Evolutionary conservation across 176 grass and related monocot genomes (phyloP).

Genomic region (Sorghum bicolor): DNA sequence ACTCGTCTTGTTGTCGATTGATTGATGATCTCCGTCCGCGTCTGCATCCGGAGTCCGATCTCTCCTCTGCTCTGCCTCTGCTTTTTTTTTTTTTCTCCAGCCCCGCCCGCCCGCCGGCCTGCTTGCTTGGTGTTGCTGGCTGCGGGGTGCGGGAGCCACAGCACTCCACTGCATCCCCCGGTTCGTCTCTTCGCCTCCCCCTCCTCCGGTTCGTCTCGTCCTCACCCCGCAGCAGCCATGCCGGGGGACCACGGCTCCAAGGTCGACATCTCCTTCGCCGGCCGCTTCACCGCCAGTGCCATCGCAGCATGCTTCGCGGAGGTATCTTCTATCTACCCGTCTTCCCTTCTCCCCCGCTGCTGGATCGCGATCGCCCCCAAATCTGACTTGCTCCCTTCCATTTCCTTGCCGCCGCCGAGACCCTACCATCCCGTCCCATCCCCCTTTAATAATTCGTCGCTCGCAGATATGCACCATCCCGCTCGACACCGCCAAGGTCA

Average conservation of each 20-base stretch:
- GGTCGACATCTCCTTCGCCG: conserved; percentile 78
- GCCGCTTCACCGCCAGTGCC: conserved; percentile 90
- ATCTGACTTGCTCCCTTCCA: not conserved
- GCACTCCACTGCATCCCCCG: too few species aligned
- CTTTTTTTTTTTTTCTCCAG: not conserved
- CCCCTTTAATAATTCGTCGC: not conserved
- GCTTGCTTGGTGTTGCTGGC: not conserved
- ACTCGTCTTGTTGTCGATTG: not conserved
- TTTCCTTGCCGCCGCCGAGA: not conserved
- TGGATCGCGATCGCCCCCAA: not conserved
- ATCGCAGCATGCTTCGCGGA: conserved; percentile 96
- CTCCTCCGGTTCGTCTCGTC: too few species aligned
- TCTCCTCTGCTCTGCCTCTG: not conserved
- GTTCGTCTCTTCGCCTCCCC: too few species aligned
- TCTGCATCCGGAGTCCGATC: not conserved
- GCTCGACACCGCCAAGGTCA: conserved; percentile 90
- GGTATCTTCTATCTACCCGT: conserved; percentile 20
- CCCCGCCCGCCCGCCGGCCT: not conserved
- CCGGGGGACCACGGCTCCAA: conserved; percentile 46
- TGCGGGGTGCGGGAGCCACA: too few species aligned
- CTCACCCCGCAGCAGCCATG: conserved; percentile 20
- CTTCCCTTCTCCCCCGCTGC: not conserved
- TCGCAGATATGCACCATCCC: conserved; percentile 76
- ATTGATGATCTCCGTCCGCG: not conserved
- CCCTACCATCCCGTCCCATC: not conserved